Conservation (phyloP, 345 rosid species). For the Erucastrum elatum region DNA sequence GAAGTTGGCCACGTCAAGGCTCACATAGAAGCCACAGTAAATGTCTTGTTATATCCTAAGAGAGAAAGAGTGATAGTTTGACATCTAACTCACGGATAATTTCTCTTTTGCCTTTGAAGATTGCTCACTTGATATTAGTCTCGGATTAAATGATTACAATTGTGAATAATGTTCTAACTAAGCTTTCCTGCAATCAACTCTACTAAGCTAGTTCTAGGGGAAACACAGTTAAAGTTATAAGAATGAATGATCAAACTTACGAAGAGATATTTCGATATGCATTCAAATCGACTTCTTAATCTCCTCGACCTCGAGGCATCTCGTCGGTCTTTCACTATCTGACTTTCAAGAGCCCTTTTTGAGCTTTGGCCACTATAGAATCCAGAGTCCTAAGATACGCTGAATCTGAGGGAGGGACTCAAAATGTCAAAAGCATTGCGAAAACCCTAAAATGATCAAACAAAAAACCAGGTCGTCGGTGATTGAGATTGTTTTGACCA, state of each 20-base stretch:
- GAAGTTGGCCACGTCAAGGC: too few relatives aligned
- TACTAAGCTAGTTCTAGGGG: constrained; percentile 8
- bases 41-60: constrained; percentile 5
- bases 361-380: constrained; percentile 40
- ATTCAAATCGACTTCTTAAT: too few relatives aligned
- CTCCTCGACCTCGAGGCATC: too few relatives aligned
- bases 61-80: not conserved
- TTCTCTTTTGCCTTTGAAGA: constrained; percentile 68
- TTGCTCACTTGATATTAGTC: constrained; percentile 52
- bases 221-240: constrained; percentile 16
- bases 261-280: constrained; percentile 89
- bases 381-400: constrained; percentile 89
- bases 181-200: constrained; percentile 12
- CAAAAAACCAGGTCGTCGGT: constrained; percentile 80
- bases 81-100: constrained; percentile 53
- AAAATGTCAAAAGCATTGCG: not conserved
- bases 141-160: not conserved
- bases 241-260: constrained; percentile 55
- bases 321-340: too few relatives aligned
- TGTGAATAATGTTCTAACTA: not conserved
- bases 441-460: not conserved
- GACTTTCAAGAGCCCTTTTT: too few relatives aligned
- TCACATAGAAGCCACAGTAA: not conserved
- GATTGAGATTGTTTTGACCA: constrained; percentile 89
- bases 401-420: constrained; percentile 48